Conservation (phyloP, 345 rosid genomes). For the Murraya paniculata region DNA sequence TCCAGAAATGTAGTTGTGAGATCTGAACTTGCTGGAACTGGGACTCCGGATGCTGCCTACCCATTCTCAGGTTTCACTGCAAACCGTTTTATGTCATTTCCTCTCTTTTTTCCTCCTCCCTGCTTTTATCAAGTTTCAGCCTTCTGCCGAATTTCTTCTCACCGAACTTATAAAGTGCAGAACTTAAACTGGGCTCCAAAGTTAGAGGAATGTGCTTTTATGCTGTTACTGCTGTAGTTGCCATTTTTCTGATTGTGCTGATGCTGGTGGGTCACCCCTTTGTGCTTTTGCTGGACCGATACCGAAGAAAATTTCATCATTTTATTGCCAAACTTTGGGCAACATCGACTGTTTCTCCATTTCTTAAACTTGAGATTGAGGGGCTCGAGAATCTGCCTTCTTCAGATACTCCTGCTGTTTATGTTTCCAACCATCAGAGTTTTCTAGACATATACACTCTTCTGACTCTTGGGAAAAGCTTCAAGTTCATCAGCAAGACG, state of each 20-base stretch:
- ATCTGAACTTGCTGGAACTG: constrained; percentile 66
- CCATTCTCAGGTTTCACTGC: constrained; percentile 55
- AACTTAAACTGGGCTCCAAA: constrained; percentile 49
- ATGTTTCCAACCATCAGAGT: constrained; percentile 93
- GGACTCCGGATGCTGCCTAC: constrained; percentile 42
- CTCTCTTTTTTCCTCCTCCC: not conserved
- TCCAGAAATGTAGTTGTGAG: constrained; percentile 36
- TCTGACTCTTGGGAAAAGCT: constrained; percentile 75
- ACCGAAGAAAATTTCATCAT: constrained; percentile 69
- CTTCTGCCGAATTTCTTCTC: constrained; percentile 8
- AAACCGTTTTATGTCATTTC: constrained; percentile 2
- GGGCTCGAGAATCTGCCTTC: constrained; percentile 86
- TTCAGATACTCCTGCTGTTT: constrained; percentile 72
- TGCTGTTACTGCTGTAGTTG: constrained; percentile 53
- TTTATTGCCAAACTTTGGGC: constrained; percentile 81
- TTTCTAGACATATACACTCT: constrained; percentile 87
- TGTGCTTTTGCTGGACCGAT: constrained; percentile 69
- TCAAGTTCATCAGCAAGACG: constrained; percentile 90
- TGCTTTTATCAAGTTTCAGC: not conserved
- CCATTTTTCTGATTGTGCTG: constrained; percentile 52
- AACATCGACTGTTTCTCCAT: constrained; percentile 44
- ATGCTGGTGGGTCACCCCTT: constrained; percentile 77
- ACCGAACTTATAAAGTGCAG: constrained; percentile 46
- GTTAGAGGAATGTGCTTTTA: constrained; percentile 82
- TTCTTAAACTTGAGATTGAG: constrained; percentile 52